Percentiles rank a stretch among this genome's conserved stretches.
phyloP scores from a whole-genome alignment of 306 rosid species.

The Begonia masoniana region DNA sequence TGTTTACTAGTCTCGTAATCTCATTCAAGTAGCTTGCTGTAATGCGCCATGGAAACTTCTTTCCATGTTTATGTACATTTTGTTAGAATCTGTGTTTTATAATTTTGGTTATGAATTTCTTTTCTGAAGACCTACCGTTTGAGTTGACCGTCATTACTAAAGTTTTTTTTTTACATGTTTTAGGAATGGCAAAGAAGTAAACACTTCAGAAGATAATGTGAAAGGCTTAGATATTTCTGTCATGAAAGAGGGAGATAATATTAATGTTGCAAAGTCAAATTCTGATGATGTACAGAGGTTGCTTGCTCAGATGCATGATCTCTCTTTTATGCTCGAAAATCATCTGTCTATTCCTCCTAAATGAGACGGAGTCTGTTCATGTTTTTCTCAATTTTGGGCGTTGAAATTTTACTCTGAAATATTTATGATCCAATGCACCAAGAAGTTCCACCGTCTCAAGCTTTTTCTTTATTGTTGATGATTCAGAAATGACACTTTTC shows the following conservation, averaged over 20 bases:
- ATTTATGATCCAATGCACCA: not conserved
- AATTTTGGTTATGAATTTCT: too few relatives aligned
- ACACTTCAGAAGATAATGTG: constrained; percentile 8
- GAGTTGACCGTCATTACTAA: too few relatives aligned
- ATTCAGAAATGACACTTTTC: not conserved
- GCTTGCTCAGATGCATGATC: constrained; percentile 78
- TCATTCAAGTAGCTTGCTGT: too few relatives aligned
- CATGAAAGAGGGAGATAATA: too few relatives aligned
- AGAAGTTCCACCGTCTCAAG: not conserved
- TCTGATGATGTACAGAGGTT: constrained; percentile 36
- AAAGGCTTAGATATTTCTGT: constrained; percentile 16
- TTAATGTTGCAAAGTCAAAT: constrained; percentile 20
- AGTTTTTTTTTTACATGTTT: constrained; percentile 5
- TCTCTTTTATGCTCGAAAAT: constrained; percentile 79
- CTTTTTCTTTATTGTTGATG: not conserved
- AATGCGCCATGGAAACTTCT: too few relatives aligned
- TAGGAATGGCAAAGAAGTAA: constrained; percentile 10
- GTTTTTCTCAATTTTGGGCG: constrained; percentile 12
- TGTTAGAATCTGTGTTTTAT: too few relatives aligned
- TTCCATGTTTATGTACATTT: too few relatives aligned
- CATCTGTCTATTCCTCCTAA: constrained; percentile 55
- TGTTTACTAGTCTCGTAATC: too few relatives aligned
- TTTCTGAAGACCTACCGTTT: too few relatives aligned
- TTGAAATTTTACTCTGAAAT: not conserved
- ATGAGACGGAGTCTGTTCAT: constrained; percentile 19